Base-by-base conservation (phyloP, 441 rosid species). In the Metrosideros polymorpha region DNA sequence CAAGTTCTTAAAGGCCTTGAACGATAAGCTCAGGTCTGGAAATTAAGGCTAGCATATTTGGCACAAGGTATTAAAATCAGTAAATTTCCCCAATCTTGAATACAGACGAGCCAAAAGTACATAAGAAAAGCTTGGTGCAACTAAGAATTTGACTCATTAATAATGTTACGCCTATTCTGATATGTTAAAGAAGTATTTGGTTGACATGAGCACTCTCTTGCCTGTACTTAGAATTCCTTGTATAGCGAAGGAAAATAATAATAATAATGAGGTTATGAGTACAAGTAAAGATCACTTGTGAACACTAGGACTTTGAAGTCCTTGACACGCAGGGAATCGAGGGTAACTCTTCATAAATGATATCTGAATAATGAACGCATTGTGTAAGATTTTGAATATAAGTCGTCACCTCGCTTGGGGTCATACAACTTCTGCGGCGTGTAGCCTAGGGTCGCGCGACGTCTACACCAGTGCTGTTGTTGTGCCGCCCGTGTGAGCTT, bases 1-100 rank as follows among this genome's bases (percentile, higher is more conserved):
- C 42, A 30, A 0, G 42, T 30, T 0, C 0, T 29, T 30, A 0
- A 30, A 30, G 42, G 42, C 0, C 75, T 61, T 17, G 75, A 61
- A 30, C 12, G 30, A 9, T 30, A 61, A 17, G 75, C 75, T 30
- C 24, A 3, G 12, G 42, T 61, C 30, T 30, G 42, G 75, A 61
- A 30, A 61, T 15, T 61, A 0, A 30, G 75, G 75, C 75, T 30
- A 0, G 75, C 39, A 12, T 29, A 61, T 29, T 27, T 56, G 9
- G 39, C 0, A 59, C 17, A 17, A 3, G 5, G 14, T 12, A 12
- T 47, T 47, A 3, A 47, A 47, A 47, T 47, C 12, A 47, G 50
- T 15, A 13, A 49, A 49, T 49, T 49, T 12, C 51, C 51, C 15
- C 13, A 49, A 3, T 49, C 14, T 3, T 12, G 14, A 0, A 49